Conservation (phyloP, 2,329 filamentous ascomycete genomes). For the Plectosphaerella plurivora region DNA sequence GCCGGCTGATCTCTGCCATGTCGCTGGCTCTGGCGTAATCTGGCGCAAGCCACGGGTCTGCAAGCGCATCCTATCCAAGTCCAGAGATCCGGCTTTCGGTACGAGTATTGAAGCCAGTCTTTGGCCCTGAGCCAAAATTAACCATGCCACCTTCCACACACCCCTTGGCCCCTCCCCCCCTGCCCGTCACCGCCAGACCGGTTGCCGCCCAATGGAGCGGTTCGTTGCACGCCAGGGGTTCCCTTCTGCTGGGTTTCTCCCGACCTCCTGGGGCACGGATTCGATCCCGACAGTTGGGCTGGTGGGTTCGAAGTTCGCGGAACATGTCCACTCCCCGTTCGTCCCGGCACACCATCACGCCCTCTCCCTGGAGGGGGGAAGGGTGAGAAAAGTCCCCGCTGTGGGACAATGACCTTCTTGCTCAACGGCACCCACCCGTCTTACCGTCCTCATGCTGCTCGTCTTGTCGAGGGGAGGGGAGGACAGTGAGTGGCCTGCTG, state of each 20-base stretch:
- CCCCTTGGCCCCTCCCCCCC: not conserved
- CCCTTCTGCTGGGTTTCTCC: not conserved
- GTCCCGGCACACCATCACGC: not conserved
- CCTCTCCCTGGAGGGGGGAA: not conserved
- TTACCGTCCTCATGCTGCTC: not conserved
- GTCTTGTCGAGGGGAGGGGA: not conserved
- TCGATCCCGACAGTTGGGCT: conserved; percentile 12
- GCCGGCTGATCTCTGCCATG: conserved; percentile 5
- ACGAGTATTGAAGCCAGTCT: too few relatives aligned
- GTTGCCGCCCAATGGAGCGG: not conserved
- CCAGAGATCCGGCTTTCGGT: too few relatives aligned
- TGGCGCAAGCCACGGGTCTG: conserved; percentile 11
- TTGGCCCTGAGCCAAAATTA: too few relatives aligned
- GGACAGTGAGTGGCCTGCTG: not conserved
- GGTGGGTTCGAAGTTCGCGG: conserved; percentile 7
- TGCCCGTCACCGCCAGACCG: not conserved
- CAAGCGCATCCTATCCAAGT: conserved; percentile 4
- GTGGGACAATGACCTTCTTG: not conserved
- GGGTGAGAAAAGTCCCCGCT: not conserved
- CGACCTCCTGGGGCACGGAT: not conserved
- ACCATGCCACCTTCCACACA: too few relatives aligned
- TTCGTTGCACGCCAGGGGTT: conserved; percentile 1
- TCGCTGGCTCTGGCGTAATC: conserved; percentile 1
- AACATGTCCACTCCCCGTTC: not conserved
- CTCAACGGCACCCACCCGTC: not conserved